Evolutionary conservation across 352 stramenopile species (phyloP).

Genomic region (Globisporangium mamillatum): DNA sequence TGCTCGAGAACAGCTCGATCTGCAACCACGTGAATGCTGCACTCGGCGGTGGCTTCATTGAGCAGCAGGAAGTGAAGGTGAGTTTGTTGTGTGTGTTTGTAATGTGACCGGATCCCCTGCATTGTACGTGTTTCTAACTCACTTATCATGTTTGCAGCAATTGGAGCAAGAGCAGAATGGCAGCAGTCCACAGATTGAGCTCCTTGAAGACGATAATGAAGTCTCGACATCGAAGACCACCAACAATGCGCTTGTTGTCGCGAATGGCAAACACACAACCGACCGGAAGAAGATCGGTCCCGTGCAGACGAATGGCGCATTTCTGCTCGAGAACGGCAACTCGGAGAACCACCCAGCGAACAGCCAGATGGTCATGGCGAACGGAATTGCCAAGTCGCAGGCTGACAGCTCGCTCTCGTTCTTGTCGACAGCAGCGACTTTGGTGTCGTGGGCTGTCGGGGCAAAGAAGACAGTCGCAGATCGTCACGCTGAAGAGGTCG

Average conservation of each 20-base stretch:
- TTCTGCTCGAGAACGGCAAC: conserved; percentile 35
- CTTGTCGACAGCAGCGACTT: conserved; percentile 36
- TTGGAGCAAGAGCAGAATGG: conserved; percentile 27
- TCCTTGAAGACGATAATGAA: conserved; percentile 41
- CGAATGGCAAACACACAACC: conserved; percentile 10
- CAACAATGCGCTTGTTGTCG: conserved; percentile 34
- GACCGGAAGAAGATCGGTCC: conserved; percentile 13
- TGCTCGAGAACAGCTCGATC: conserved; percentile 82
- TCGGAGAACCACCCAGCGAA: conserved; percentile 33
- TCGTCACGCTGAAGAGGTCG: conserved; percentile 17
- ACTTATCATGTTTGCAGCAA: conserved; percentile 12
- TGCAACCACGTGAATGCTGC: conserved; percentile 73
- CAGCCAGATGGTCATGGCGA: conserved; percentile 44
- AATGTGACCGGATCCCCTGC: too few species aligned
- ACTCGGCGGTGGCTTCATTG: conserved; percentile 63
- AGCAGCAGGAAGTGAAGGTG: conserved; percentile 36
- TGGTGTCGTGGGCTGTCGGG: conserved; percentile 68
- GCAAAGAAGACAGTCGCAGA: conserved; percentile 38
- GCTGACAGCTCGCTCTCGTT: conserved; percentile 23
- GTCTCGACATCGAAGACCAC: conserved; percentile 15
- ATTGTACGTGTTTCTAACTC: neutral
- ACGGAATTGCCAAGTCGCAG: conserved; percentile 18
- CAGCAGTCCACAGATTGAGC: conserved; percentile 35
- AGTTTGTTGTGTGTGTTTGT: neutral
- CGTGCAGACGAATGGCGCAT: conserved; percentile 14